Evolutionary conservation across 2,329 filamentous ascomycete genomes (phyloP), one percentile per base, ranked within the genome.

Genomic region (Venturia carpophila): DNA sequence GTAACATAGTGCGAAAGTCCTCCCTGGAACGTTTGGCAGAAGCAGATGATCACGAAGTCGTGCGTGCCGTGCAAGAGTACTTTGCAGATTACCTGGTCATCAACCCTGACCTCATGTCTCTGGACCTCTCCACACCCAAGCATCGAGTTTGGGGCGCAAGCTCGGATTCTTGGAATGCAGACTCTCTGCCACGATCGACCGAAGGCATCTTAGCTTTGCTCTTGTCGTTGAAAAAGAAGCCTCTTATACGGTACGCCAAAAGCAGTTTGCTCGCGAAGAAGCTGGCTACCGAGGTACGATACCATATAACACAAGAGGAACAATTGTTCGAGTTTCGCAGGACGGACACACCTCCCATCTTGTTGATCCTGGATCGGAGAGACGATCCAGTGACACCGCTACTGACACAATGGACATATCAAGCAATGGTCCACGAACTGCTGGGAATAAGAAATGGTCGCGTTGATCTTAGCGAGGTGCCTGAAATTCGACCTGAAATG

Each of bases 391-490:
- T 97, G 62, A 99, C 94, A 3, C 94, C 94, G 0, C 79, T 99
- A 13, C 82, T 99, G 61, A 96, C 92, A 2, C 94, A 99, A 74
- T 99, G 94, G 94, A 99, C 94, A 34, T 99, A 99, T 73, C 94
- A 99, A 77, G 94, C 94, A n/a, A 99, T 99, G 92, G 94, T 99
- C 0, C 94, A 99, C 74, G 94, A 99, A 72, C 79, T 97, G 1
- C 81, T 99, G 15, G 94, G 94, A 5, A 96, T 99, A 69, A 85
- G 90, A 66, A 97, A 97, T 74, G 94, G 94, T n/a, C 85, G 93
- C 62, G 94, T 99, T 0, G 89, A 96, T 72, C 80, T 99, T 42
- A 89, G 88, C 68, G 84, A 90, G 65, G 87, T 96, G 0, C 90
- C 90, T 15, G 92, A 96, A 64, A 85, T 95, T 65, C 83, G 90